Base-by-base conservation (phyloP, 176 grass and related monocot genomes). In the Zoysia japonica region DNA sequence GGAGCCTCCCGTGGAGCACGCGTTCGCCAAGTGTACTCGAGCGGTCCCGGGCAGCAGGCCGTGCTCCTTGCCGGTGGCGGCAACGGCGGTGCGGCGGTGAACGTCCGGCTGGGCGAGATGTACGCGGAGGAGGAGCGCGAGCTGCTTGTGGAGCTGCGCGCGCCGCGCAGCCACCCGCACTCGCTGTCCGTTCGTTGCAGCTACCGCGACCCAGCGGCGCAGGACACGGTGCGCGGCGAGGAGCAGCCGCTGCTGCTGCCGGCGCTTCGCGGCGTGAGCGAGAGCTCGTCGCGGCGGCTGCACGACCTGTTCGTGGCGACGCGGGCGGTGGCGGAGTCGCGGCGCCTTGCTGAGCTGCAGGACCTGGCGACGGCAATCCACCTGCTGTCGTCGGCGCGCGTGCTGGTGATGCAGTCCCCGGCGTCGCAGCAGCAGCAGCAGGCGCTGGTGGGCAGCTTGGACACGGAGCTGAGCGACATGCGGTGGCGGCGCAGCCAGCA, bases 111-210 rank as follows among this genome's bases (percentile, higher is more conserved):
- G 0, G 96, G 96, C 47, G 88, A 99, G 74, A 91, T 99, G 80
- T 95, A 93, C 68, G 83, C 96, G 40, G 96, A 90, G 75, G 96
- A 99, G 80, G 96, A 95, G 79, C 85, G 84, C 16, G 90, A 99
- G 85, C 84, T 99, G 73, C 87, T 99, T 67, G 66, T 99, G 52
- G 96, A 99, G 92, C 61, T 99, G 70, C 84, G 96, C 16, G 84
- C 77, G 63, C 90, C 92, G 8, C 51, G 72, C 76, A 46, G 49
- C 82, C 61, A 61, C 56, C 71, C 39, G 5, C 92, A 79, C 19
- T 81, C 80, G 35, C 71, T 99, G 64, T 90, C 84, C 2, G 90
- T 80, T 11, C 74, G 82, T 43, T 93, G 96, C 80, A 77, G 42
- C 74, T 95, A 91, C 86, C 71, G 80, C 40, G 90, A 99, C 76